Evolutionary conservation across 2,329 filamentous ascomycete species (phyloP).

Genomic region (Clarireedia monteithiana): DNA sequence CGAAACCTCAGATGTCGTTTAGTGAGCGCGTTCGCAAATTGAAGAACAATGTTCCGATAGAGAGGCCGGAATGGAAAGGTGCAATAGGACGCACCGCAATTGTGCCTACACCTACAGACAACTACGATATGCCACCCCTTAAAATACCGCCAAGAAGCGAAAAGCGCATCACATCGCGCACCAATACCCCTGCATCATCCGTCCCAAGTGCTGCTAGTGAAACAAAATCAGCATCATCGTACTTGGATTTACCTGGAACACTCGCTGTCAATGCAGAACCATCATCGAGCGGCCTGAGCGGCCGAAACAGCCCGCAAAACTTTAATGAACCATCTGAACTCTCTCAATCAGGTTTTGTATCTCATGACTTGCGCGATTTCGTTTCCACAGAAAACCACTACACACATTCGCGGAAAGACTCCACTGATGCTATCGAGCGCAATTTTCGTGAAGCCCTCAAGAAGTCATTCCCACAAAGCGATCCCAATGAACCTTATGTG

Average conservation of each 20-base stretch:
- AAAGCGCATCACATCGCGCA: constrained; percentile 28
- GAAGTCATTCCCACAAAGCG: constrained; percentile 10
- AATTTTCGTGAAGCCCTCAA: constrained; percentile 24
- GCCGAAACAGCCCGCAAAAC: constrained; percentile 12
- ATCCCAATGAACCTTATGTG: constrained; percentile 19
- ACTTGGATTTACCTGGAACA: constrained; percentile 12
- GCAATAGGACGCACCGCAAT: constrained; percentile 61
- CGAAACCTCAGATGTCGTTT: constrained; percentile 32
- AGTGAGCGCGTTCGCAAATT: constrained; percentile 39
- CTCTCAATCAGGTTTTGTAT: neutral
- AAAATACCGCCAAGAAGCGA: constrained; percentile 41
- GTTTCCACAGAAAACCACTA: neutral
- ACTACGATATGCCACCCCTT: constrained; percentile 46
- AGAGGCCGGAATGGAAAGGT: constrained; percentile 60
- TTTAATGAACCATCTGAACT: neutral
- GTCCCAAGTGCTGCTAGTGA: constrained; percentile 21
- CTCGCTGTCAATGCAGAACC: constrained; percentile 14
- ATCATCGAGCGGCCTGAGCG: constrained; percentile 13
- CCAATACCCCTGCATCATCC: constrained; percentile 20
- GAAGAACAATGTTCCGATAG: constrained; percentile 24
- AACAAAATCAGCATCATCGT: constrained; percentile 21
- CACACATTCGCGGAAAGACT: constrained; percentile 10
- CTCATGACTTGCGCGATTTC: neutral
- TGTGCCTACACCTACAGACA: constrained; percentile 57
- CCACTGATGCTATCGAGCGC: constrained; percentile 21